Evolutionary conservation across 306 rosid species (phyloP), one percentile per base, ranked within the genome.

Genomic region (Astragalus glycyphyllos): DNA sequence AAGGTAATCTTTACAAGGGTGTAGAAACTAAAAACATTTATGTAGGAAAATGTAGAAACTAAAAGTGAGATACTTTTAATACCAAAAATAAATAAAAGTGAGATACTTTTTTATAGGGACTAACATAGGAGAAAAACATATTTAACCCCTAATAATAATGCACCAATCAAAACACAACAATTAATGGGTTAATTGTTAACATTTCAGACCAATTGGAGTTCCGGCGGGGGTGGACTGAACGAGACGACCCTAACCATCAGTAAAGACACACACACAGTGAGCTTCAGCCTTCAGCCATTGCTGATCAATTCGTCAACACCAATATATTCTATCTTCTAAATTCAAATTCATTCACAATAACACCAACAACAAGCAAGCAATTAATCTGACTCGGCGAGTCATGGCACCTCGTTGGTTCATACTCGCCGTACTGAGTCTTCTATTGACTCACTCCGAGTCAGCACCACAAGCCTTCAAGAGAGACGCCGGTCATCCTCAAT

Each of bases 401-500:
- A 79, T 79, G 83, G 71, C 49, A 71, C 71, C 79, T 67, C 83
- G 60, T 60, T 73, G 79, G 4, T 13, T 71, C 35, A 34, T 41
- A 40, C 49, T 74, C 23, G 26, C 79, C 38, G 11, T 73, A 1
- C 84, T 87, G 82, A 76, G 63, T 69, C 78, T 87, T 59, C 83
- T 89, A 9, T 55, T 71, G 46, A 73, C 79, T 74, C 89, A 46
- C 3, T 84, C 89, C 77, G 89, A 89, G 47, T 91, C 99, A 8
- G 86, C 87, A 20, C 87, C 85, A 26, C 90, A 90, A 80, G 86
- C 99, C 32, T 94, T 94, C 88, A 71, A 68, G 76, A 72, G 87
- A 89, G 91, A 80, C 47, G 78, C 86, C 3, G 87, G 91, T 14
- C 96, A 87, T 58, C 73, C 89, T 73, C 99, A 94, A 57, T 94